A percentile compares a stretch with the other conserved stretches of the same genome.
Conservation (phyloP, 805 yeast genomes). For the Yarrowia phangngaensis region DNA sequence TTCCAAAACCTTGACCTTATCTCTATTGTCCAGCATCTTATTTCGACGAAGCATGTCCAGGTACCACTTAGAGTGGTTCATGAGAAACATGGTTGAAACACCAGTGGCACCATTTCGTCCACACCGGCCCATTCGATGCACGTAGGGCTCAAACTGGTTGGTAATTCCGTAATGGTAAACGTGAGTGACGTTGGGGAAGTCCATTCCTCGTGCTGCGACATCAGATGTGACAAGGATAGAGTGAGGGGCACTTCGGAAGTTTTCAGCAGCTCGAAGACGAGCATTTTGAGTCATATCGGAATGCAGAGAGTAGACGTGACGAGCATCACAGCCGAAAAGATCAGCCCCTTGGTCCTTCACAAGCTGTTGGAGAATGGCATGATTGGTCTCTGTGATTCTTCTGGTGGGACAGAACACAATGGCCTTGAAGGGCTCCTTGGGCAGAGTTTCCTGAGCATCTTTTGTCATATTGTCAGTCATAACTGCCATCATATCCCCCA, state of each 20-base stretch:
- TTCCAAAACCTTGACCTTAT: conserved; percentile 7
- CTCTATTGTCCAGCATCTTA: conserved; percentile 13
- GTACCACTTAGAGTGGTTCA: conserved; percentile 56
- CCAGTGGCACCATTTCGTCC: conserved; percentile 89
- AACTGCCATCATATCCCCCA: conserved; percentile 58
- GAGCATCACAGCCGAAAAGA: conserved; percentile 24
- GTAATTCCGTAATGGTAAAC: conserved; percentile 84
- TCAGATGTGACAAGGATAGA: conserved; percentile 80
- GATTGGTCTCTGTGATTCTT: conserved; percentile 57
- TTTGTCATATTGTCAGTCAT: conserved; percentile 47
- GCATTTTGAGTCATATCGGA: conserved; percentile 69
- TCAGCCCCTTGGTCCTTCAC: conserved; percentile 5
- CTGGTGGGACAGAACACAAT: conserved; percentile 81
- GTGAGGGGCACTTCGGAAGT: conserved; percentile 47
- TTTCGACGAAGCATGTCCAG: conserved; percentile 35
- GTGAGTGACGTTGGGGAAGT: conserved; percentile 81
- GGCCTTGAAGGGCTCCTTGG: conserved; percentile 55
- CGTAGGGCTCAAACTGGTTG: conserved; percentile 67
- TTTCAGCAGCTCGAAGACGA: conserved; percentile 58
- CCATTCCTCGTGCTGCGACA: conserved; percentile 96
- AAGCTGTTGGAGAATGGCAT: conserved; percentile 41
- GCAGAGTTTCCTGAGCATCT: conserved; percentile 28
- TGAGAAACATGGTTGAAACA: conserved; percentile 57
- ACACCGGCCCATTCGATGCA: conserved; percentile 94
- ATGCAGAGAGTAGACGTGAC: conserved; percentile 45